Evolutionary conservation across 345 rosid genomes (phyloP).

Genomic region (Lenwebbia sp.): DNA sequence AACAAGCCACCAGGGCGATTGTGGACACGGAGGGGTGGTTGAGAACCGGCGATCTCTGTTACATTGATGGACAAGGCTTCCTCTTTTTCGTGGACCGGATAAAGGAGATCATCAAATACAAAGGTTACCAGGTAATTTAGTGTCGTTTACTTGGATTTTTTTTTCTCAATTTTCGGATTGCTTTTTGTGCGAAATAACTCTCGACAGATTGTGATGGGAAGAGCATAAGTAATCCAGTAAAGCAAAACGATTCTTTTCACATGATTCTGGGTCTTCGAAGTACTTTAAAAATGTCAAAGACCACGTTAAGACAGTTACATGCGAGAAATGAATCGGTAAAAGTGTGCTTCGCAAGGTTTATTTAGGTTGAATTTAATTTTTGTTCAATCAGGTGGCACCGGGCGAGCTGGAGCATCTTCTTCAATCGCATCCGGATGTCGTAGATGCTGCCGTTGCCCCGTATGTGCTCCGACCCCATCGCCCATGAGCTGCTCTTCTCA

Average conservation of each 20-base stretch:
- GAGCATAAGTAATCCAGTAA: neutral
- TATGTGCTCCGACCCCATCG: conserved; percentile 2
- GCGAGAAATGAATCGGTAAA: neutral
- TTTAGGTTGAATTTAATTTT: neutral
- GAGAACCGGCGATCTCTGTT: conserved; percentile 57
- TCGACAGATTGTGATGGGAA: neutral
- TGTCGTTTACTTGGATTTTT: neutral
- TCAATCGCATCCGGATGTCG: conserved; percentile 35
- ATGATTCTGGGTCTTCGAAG: neutral
- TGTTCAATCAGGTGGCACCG: conserved; percentile 34
- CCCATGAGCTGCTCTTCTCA: neutral
- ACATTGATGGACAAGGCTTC: conserved; percentile 43
- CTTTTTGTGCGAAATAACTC: neutral
- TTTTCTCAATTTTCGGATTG: neutral
- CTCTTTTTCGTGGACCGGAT: conserved; percentile 48
- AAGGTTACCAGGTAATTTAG: conserved; percentile 47
- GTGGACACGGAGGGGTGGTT: conserved; percentile 53
- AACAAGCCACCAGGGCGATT: conserved; percentile 32
- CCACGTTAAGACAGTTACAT: neutral
- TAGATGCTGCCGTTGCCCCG: conserved; percentile 51
- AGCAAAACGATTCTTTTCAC: neutral
- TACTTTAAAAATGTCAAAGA: neutral
- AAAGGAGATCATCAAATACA: conserved; percentile 57
- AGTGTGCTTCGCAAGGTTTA: neutral
- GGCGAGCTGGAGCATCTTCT: conserved; percentile 51